Evolutionary conservation across 208 protist species (phyloP), one percentile per base, ranked within the genome.

Genomic region (Trypanosoma avium): DNA sequence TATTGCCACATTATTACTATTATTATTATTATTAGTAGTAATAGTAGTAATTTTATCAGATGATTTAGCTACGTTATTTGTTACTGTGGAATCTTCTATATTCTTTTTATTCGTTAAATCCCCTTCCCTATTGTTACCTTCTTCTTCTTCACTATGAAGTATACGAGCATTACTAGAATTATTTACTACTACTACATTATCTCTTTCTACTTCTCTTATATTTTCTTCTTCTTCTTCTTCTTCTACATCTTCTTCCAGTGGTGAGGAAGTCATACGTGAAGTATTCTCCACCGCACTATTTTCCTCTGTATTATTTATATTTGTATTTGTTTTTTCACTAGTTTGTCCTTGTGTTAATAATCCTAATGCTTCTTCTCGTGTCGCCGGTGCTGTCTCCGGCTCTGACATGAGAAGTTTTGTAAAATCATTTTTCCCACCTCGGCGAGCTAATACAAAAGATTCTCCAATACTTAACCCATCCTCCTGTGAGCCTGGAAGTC

Each of bases 321-420:
- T 30, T 26, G 10, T 10, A 46, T 8, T 62, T 22, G 63, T 36
- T 69, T 48, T 29, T 69, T 54, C 8, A n/a, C n/a, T n/a, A n/a
- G n/a, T n/a, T n/a, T n/a, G n/a, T 70, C 56, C 56, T 24, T 53
- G n/a, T 30, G 26, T 35, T 9, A 52, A 21, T 24, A 55, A 9
- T 27, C 35, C 57, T 13, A n/a, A 38, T 52, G 36, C 24, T 22
- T 42, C 55, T 24, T n/a, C n/a, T n/a, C n/a, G 21, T n/a, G 50
- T 40, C 29, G 38, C 19, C 58, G 52, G 22, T 17, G 40, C 58
- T 48, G 52, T 42, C n/a, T 59, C 32, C 13, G 81, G 55, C 65
- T 94, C 84, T 9, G 88, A 94, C 73, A 94, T 83, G 58, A 94
- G 82, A 48, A 94, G 42, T 61, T 94, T 94, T 27, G 82, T 90